Base-by-base conservation (phyloP, 78 protist species). In the Paulinella micropora region DNA sequence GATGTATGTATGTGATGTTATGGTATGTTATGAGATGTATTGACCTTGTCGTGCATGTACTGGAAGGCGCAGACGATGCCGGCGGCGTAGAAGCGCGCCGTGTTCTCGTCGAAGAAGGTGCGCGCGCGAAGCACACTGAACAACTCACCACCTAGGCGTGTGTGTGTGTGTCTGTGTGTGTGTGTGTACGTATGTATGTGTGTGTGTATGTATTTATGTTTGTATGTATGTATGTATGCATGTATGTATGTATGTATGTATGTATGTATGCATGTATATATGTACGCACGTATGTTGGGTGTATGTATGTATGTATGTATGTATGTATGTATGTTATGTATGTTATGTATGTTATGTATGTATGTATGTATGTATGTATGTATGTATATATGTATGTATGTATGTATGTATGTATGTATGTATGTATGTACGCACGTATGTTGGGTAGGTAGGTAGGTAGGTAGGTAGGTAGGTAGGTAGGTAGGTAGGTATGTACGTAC, bases 71-170 rank as follows among this genome's bases (percentile, higher is more conserved):
- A 34, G 40, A 88, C 93, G 28, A 94, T 87, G 28, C 93, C 93
- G 0, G 95, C 94, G 0, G 97, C 95, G 87, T 95, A 95, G 92
- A 92, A 91, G 34, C 94, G 91, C 0, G 95, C 88, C n/a, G 88
- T 86, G 69, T 86, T 15, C 23, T 86, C 88, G 28, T 86, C 41
- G 31, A 86, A 86, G 69, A 29, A 86, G 35, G 29, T 39, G 9
- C 69, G 26, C 37, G 41, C 81, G 23, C 88, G 88, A 23, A 86
- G 69, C 6, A 86, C 28, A 9, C 41, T 34, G 15, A 86, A 86
- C 34, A 86, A 86, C 15, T 86, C 88, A 6, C 88, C 88, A 9
- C 88, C 88, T n/a, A 86, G 26, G 37, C 41, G 28, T 15, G 39
- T 23, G 4, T 86, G 41, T 4, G 28, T 15, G 38, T 81, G 84